A percentile compares a stretch with the other conserved stretches of the same genome.
These are phyloP conservation scores for Thymus mandschuricus DNA, from an alignment of 257 asterid genomes.

Conservation along the genomic window DNA sequence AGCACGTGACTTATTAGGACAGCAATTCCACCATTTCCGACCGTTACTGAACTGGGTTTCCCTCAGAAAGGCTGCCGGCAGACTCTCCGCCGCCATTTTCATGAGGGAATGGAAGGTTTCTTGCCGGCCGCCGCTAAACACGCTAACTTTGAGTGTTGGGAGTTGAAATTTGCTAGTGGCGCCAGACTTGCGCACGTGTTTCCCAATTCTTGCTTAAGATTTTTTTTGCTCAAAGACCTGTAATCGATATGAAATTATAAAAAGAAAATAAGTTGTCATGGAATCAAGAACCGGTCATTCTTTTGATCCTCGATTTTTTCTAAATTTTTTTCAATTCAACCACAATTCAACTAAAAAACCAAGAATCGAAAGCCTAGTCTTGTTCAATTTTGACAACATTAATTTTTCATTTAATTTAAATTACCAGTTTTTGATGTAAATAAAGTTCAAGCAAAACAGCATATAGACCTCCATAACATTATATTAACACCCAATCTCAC, in stretches of 20 bases:
- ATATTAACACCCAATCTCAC: not conserved
- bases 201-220: not conserved
- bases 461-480: not conserved
- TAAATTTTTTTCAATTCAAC: not conserved
- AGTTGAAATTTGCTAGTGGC: slow-evolving; percentile 41
- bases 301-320: no score
- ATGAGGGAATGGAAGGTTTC: not conserved
- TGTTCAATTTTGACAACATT: no score
- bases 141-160: slow-evolving; percentile 9
- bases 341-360: no score
- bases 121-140: slow-evolving; percentile 30
- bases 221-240: not conserved
- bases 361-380: no score
- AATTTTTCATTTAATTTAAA: no score
- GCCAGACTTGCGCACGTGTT: slow-evolving; percentile 38
- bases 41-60: slow-evolving; percentile 31
- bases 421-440: no score
- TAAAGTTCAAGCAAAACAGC: not conserved
- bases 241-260: no score
- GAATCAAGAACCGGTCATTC: no score
- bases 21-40: slow-evolving; percentile 28
- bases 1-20: slow-evolving; percentile 31
- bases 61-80: slow-evolving; percentile 22
- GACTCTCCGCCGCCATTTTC: slow-evolving; percentile 52
- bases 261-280: no score